Evolutionary conservation across 2,329 filamentous ascomycete genomes (phyloP).

Genomic region (Aspergillus neoniger): DNA sequence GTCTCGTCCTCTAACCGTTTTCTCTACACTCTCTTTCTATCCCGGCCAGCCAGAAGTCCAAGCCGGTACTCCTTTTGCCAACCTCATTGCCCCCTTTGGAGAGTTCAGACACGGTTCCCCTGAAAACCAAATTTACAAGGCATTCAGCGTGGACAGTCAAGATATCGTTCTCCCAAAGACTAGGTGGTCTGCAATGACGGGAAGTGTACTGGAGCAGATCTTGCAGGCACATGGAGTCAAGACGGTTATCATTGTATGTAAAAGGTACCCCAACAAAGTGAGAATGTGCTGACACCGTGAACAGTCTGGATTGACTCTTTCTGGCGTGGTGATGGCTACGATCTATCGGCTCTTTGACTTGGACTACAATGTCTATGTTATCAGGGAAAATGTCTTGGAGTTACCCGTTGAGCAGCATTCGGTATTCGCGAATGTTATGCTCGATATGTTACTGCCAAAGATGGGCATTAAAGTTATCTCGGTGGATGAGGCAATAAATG

Average conservation of each 20-base stretch:
- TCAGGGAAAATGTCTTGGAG: constrained; percentile 39
- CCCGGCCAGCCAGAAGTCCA: constrained; percentile 38
- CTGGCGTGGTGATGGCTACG: constrained; percentile 47
- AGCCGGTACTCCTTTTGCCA: constrained; percentile 38
- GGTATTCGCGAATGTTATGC: constrained; percentile 22
- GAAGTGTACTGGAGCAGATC: constrained; percentile 46
- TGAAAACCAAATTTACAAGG: constrained; percentile 35
- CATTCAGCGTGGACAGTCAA: constrained; percentile 34
- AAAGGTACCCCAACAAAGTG: neutral
- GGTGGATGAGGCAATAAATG: constrained; percentile 16
- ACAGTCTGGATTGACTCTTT: constrained; percentile 46
- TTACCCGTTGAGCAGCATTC: constrained; percentile 26
- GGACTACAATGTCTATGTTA: constrained; percentile 48
- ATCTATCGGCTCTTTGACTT: constrained; percentile 48
- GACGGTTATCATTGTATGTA: constrained; percentile 42
- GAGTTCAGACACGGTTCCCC: constrained; percentile 28
- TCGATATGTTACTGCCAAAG: constrained; percentile 30
- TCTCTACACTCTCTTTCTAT: constrained; percentile 44
- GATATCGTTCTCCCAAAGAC: constrained; percentile 45
- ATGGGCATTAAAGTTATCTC: constrained; percentile 28
- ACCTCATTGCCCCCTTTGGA: constrained; percentile 31
- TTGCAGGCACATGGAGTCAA: constrained; percentile 43
- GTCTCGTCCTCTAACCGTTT: constrained; percentile 40
- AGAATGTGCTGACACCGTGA: too few species aligned
- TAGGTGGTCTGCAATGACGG: constrained; percentile 46